These are phyloP conservation scores for Gentiana straminea DNA, from an alignment of 257 asterid genomes.

Conservation along the genomic window DNA sequence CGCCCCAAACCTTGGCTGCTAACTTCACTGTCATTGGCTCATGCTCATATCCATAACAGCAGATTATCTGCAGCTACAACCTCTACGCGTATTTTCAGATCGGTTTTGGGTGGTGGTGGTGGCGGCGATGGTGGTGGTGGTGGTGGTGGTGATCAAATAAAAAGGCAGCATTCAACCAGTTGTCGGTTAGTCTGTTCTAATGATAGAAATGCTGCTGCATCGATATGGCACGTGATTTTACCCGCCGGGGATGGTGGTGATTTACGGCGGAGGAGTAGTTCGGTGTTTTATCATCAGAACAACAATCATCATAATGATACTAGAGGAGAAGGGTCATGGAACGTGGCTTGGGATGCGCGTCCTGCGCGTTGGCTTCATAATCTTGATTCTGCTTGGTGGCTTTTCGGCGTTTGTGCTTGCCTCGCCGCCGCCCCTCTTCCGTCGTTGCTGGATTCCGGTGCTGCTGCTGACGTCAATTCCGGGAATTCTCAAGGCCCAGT, in stretches of 20 bases:
- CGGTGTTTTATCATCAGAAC: constrained; percentile 22
- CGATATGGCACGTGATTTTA: constrained; percentile 66
- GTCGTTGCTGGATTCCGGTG: constrained; percentile 11
- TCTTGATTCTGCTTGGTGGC: constrained; percentile 73
- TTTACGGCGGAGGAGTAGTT: constrained; percentile 15
- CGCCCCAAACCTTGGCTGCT: constrained; percentile 64
- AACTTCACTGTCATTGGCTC: constrained; percentile 31
- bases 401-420: constrained; percentile 58
- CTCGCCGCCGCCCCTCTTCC: constrained; percentile 22
- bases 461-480: constrained; percentile 11
- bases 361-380: constrained; percentile 92
- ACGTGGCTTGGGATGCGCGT: constrained; percentile 80
- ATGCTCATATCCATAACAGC: constrained; percentile 18
- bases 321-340: constrained; percentile 83
- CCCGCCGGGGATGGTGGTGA: constrained; percentile 39
- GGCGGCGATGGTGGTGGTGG: not conserved
- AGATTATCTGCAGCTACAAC: constrained; percentile 20
- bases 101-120: constrained; percentile 10
- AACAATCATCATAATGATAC: constrained; percentile 14
- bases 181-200: constrained; percentile 17
- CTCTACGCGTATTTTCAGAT: constrained; percentile 1
- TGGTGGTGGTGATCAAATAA: constrained; percentile 9
- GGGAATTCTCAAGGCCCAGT: constrained; percentile 11
- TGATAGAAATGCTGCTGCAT: constrained; percentile 13
- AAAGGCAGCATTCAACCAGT: constrained; percentile 21